Evolutionary conservation across 129 eudicot species (phyloP).

Genomic region (Kitagawia praeruptora): DNA sequence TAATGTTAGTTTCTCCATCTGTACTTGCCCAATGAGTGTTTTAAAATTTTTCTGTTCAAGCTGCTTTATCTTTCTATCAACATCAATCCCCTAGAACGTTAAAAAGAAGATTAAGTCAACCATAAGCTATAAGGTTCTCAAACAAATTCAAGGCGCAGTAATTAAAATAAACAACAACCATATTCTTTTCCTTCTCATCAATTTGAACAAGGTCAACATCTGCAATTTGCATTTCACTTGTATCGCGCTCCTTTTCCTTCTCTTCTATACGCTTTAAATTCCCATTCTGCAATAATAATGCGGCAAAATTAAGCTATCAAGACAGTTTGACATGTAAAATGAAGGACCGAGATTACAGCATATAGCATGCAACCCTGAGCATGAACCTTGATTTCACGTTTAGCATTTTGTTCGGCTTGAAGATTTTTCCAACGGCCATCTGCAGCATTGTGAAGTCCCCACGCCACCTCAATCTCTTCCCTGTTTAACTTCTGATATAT

Average conservation of each 20-base stretch:
- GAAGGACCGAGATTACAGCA: background rate
- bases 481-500: conserved; percentile 40
- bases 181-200: conserved; percentile 64
- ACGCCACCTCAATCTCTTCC: conserved; percentile 36
- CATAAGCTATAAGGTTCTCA: background rate
- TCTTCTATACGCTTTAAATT: conserved; percentile 36
- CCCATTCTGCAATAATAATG: conserved; percentile 32
- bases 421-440: conserved; percentile 35
- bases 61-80: conserved; percentile 52
- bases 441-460: conserved; percentile 42
- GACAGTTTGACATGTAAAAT: background rate
- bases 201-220: conserved; percentile 28
- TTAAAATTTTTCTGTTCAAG: conserved; percentile 47
- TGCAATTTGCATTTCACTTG: conserved; percentile 39
- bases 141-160: background rate
- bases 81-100: conserved; percentile 40
- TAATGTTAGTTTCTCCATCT: conserved; percentile 28
- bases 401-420: conserved; percentile 46
- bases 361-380: background rate
- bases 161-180: conserved; percentile 32
- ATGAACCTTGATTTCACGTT: conserved; percentile 49
- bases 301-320: background rate
- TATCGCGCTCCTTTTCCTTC: conserved; percentile 49
- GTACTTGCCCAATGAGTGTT: conserved; percentile 26
- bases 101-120: background rate